Base-by-base conservation (phyloP, 805 yeast species). In the Wickerhamomyces canadensis region DNA sequence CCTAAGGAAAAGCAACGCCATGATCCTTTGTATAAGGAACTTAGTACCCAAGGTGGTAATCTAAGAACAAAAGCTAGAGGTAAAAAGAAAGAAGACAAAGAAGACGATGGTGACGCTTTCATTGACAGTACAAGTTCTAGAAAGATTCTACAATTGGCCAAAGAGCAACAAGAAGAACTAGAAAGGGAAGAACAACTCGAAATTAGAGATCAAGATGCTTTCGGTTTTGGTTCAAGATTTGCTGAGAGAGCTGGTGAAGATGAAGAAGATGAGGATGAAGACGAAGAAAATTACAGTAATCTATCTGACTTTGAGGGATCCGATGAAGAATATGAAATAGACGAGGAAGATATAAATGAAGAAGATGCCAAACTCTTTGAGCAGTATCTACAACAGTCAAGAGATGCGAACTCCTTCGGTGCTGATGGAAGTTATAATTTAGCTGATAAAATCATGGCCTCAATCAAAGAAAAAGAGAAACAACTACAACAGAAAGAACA, bases 371-470 rank as follows among this genome's bases (percentile, higher is more conserved):
- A 78, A 32, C 61, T 93, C 57, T 88, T 89, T 60, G 88, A 88
- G 46, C 74, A 78, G 40, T 89, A 84, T 49, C 74, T 84, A 51
- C 74, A 74, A 42, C 55, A 52, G 28, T 56, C 69, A 4, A 62
- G 54, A 18, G 43, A 55, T 4, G 40, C 47, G n/a, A 56, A 38
- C 5, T 61, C 57, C 33, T 68, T 52, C 34, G 62, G 60, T 32
- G 49, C 60, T 16, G 51, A 54, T 38, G 72, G 75, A 25, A 62
- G 80, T 37, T 70, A 77, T 52, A 84, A 82, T 49, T 68, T 93
- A 51, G 97, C 96, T 19, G 98, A 93, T 60, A 87, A 88, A 54
- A 88, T 93, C 49, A 74, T 91, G 84, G 96, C 88, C 23, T 84
- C 88, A 44, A 78, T 91, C 38, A 78, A 80, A 50, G 93, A 84